A percentile compares a stretch with the other conserved stretches of the same genome.
Conservation (phyloP, 257 asterid species). For the Solanum pimpinellifolium region DNA sequence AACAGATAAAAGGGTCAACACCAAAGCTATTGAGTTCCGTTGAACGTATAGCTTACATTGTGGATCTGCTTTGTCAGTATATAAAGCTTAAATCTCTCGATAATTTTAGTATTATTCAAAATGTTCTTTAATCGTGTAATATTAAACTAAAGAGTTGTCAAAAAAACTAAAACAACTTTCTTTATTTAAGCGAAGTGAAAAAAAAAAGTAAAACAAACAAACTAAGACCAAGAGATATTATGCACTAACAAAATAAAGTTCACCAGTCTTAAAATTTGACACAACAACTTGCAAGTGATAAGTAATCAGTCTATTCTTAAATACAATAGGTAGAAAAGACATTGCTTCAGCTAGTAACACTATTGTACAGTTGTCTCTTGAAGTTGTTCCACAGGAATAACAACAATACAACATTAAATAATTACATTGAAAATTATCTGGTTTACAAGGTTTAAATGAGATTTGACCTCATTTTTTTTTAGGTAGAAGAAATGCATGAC, state of each 20-base stretch:
- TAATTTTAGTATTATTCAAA: background rate
- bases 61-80: background rate
- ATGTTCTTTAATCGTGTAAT: background rate
- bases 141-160: background rate
- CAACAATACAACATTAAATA: background rate
- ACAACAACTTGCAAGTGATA: background rate
- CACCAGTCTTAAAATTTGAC: background rate
- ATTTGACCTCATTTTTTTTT: background rate
- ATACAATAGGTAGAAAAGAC: background rate
- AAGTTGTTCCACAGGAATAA: background rate
- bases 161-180: background rate
- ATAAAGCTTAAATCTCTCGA: background rate
- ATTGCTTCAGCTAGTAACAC: background rate
- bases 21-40: background rate
- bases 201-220: background rate
- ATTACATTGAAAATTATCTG: conserved; percentile 1
- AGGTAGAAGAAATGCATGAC: background rate
- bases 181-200: background rate
- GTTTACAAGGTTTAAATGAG: conserved; percentile 6
- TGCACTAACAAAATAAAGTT: background rate
- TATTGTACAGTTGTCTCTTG: background rate
- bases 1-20: background rate
- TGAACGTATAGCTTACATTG: background rate
- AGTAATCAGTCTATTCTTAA: background rate
- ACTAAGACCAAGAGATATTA: background rate